A percentile compares a stretch with the other conserved stretches of the same genome.
phyloP scores from a whole-genome alignment of 345 rosid genomes.

The Cochlearia excelsa region DNA sequence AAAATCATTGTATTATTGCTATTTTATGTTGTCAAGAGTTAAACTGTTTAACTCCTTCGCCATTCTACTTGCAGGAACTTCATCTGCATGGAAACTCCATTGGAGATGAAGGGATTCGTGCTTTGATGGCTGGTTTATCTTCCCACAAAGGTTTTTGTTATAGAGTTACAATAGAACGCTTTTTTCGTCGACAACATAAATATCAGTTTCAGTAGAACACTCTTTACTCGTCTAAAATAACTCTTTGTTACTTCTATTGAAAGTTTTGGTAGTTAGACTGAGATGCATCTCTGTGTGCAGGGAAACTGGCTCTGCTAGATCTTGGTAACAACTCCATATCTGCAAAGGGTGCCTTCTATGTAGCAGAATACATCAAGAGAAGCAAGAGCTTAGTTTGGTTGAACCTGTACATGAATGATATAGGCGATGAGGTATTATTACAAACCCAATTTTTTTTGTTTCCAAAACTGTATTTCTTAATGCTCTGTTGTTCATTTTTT shows the following conservation, averaged over 20 bases:
- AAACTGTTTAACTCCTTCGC: neutral
- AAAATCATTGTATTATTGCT: neutral
- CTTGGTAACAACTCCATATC: conserved; percentile 88
- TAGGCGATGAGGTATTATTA: conserved; percentile 79
- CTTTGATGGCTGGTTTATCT: conserved; percentile 78
- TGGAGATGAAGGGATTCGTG: conserved; percentile 92
- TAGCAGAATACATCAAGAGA: conserved; percentile 81
- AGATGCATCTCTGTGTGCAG: conserved; percentile 42
- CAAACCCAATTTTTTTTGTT: neutral
- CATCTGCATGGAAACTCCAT: conserved; percentile 91
- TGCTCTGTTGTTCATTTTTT: conserved; percentile 8
- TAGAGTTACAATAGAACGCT: conserved; percentile 14
- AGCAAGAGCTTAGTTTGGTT: conserved; percentile 90
- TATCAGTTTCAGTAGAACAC: neutral
- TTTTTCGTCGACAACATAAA: neutral
- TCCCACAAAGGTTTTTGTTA: conserved; percentile 65
- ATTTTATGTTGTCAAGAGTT: conserved; percentile 5
- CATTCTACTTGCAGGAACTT: conserved; percentile 62
- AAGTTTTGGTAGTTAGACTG: conserved; percentile 22
- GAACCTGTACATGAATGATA: conserved; percentile 96
- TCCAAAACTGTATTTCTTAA: conserved; percentile 7
- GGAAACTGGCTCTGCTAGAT: conserved; percentile 67
- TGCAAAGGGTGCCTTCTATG: conserved; percentile 76
- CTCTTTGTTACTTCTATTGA: conserved; percentile 4
- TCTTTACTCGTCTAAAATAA: conserved; percentile 1